Evolutionary conservation across 768 basidiomycete species (phyloP), one percentile per base, ranked within the genome.

Genomic region (Lentinula edodes): DNA sequence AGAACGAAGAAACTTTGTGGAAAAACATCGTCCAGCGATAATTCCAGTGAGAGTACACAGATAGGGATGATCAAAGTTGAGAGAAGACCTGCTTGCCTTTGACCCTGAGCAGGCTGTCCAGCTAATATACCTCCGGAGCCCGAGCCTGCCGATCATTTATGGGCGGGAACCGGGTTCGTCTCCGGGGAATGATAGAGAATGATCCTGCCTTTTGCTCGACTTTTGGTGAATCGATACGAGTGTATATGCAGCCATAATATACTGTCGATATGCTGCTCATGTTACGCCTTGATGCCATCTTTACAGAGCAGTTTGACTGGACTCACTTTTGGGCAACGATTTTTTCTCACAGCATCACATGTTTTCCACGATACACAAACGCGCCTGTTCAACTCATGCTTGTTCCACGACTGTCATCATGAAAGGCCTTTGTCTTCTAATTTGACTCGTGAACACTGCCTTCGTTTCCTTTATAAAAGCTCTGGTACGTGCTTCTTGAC

Each of bases 1-100:
- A 63, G 62, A 69, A 28, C 53, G 38, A 43, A 39, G 45, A 63
- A 50, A 62, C 60, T 55, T 61, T 64, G 61, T 54, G 61, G 69
- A 74, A 73, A 72, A 74, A 72, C 71, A 73, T 72, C 70, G 61
- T 48, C 72, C 72, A 64, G 72, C 72, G 67, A 63, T 67, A 68
- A 48, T 59, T 59, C 32, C 58, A 48, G n/a, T 42, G 13, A 28
- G n/a, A 15, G 23, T 6, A 64, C 69, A 48, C 20, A 23, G 43
- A 28, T 69, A 62, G 15, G 61, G 62, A 9, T 63, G 60, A 61
- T 56, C 38, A 60, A 59, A 58, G 52, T 63, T 63, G 55, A 58
- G 43, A 64, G 54, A 50, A 58, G 46, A 60, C 13, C 55, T 58
- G 55, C 58, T 62, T 60, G 58, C 32, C 3, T 51, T 63, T 59